A percentile compares a stretch with the other conserved stretches of the same genome.
phyloP scores from a whole-genome alignment of 345 rosid genomes.

The Durio zibethinus region DNA sequence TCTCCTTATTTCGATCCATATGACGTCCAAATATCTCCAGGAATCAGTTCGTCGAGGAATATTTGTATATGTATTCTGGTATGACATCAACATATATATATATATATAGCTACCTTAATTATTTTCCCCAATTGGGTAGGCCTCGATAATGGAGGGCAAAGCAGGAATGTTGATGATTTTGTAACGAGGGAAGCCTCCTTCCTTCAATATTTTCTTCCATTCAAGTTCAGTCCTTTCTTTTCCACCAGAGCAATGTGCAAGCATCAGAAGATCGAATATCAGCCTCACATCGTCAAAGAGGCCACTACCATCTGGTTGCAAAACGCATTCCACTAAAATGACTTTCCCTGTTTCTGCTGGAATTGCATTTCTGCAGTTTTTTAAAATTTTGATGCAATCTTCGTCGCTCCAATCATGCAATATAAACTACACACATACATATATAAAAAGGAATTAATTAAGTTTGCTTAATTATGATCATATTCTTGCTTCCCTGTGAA shows the following conservation, averaged over 20 bases:
- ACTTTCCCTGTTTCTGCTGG: conserved; percentile 25
- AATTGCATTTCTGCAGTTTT: conserved; percentile 29
- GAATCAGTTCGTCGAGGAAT: too few species aligned
- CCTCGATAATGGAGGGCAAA: conserved; percentile 32
- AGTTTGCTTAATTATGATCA: too few species aligned
- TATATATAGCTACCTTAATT: too few species aligned
- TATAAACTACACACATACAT: conserved; percentile 18
- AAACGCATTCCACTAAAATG: conserved; percentile 23
- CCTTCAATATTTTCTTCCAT: conserved; percentile 29
- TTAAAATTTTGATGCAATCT: conserved; percentile 24
- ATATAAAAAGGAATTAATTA: too few species aligned
- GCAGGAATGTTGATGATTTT: conserved; percentile 31
- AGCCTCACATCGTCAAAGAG: conserved; percentile 17
- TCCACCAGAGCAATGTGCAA: conserved; percentile 26
- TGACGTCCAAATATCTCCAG: too few species aligned
- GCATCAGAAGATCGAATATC: conserved; percentile 30
- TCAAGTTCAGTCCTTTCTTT: conserved; percentile 30
- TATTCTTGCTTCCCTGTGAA: too few species aligned
- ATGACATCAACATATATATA: too few species aligned
- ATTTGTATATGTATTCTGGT: too few species aligned
- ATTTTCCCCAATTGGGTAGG: too few species aligned
- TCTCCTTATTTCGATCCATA: too few species aligned
- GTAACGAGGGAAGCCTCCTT: conserved; percentile 33
- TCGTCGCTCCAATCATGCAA: conserved; percentile 33
- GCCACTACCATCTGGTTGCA: conserved; percentile 15